These are phyloP conservation scores for Petunia secreta DNA, from an alignment of 257 asterid species.

Conservation along the genomic window DNA sequence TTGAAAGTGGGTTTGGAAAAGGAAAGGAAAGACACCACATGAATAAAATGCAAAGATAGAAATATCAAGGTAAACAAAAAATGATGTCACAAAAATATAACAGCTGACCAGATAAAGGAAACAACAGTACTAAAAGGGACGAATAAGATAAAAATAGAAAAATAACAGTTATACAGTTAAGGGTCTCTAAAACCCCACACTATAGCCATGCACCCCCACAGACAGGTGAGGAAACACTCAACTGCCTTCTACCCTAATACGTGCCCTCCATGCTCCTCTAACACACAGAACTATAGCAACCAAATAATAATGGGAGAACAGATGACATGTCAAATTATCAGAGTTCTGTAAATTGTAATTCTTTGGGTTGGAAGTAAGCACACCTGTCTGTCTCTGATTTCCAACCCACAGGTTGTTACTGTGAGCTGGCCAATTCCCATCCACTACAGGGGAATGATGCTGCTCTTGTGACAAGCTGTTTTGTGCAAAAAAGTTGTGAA, in stretches of 20 bases:
- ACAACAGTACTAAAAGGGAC: not conserved
- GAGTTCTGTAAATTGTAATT: slow-evolving; percentile 48
- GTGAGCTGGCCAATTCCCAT: slow-evolving; percentile 59
- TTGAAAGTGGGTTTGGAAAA: no score
- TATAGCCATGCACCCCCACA: no score
- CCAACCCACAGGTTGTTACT: slow-evolving; percentile 67
- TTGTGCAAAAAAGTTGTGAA: slow-evolving; percentile 91
- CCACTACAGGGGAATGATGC: slow-evolving; percentile 56
- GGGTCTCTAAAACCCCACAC: no score
- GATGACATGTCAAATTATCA: slow-evolving; percentile 29
- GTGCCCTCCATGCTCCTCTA: no score
- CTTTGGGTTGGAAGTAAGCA: slow-evolving; percentile 45
- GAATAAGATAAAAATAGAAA: no score
- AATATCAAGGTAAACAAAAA: not conserved
- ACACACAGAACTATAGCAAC: not conserved
- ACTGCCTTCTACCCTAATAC: no score
- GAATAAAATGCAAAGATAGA: no score
- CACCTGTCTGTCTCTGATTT: slow-evolving; percentile 55
- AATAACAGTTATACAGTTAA: no score
- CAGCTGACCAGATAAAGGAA: not conserved
- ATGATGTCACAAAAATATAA: no score
- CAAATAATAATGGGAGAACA: not conserved
- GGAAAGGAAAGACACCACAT: no score
- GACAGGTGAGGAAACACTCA: no score
- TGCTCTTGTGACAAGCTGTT: slow-evolving; percentile 70